Conservation (phyloP, 2,329 filamentous ascomycete species). For the Pseudogymnoascus sp. region DNA sequence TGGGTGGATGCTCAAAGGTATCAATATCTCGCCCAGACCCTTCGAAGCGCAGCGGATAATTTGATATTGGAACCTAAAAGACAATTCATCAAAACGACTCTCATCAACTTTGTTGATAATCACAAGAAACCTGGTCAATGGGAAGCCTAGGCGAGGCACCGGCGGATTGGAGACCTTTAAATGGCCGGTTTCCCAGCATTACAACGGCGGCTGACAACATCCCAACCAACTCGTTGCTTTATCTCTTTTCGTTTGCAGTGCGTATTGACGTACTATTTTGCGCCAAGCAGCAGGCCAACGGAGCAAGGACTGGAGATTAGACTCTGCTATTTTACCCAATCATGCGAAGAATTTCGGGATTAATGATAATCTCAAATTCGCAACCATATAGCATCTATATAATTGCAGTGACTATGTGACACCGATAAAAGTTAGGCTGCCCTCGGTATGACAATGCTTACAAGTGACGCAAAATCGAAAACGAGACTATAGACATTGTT, state of each 20-base stretch:
- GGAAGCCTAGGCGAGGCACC: too few relatives aligned
- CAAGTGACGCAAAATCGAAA: background rate
- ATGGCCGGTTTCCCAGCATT: too few relatives aligned
- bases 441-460: background rate
- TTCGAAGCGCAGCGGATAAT: background rate
- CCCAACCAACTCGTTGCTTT: too few relatives aligned
- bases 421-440: too few relatives aligned
- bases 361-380: background rate
- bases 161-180: too few relatives aligned
- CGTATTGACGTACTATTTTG: background rate
- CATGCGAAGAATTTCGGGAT: background rate
- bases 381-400: too few relatives aligned
- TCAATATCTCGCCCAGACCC: background rate
- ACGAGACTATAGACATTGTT: background rate
- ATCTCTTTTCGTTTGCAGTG: background rate
- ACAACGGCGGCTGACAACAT: too few relatives aligned
- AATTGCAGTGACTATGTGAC: too few relatives aligned
- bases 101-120: too few relatives aligned
- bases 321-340: background rate
- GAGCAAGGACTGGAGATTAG: background rate
- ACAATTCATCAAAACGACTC: too few relatives aligned
- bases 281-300: background rate
- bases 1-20: background rate
- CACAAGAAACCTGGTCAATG: too few relatives aligned
- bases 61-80: too few relatives aligned